Evolutionary conservation across 179 eudicot genomes (phyloP), one percentile per base, ranked within the genome.

Genomic region (Corrigiola litoralis): DNA sequence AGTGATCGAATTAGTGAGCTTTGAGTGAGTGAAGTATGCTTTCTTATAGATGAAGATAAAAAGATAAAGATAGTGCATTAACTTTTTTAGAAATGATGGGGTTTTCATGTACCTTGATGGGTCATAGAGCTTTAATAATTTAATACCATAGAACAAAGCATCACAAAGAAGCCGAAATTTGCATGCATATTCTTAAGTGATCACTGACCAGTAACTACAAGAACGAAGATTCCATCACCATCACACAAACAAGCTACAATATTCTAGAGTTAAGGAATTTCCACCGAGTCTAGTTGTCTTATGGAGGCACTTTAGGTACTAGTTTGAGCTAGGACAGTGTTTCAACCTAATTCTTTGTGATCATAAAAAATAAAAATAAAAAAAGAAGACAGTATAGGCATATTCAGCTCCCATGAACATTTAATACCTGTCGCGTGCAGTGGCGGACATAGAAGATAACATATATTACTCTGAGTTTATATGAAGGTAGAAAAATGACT

Each of bases 41-140:
- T 75, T 63, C 79, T 69, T 75, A 65, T 34, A 48, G 66, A 59
- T 69, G 71, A 75, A 75, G 79, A 65, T 75, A 63, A 44, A 70
- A 70, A 63, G 54, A 53, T 38, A 38, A 9, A 42, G 44, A 44
- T 60, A 60, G 77, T 63, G 74, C 65, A 47, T 32, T 36, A 38
- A 52, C 58, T 64, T 70, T 62, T 50, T 29, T 32, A 65, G 47
- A 61, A 54, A 23, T 49, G 28, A 61, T 28, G 41, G 38, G 44
- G 34, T 60, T 67, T 54, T 38, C 40, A 61, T 67, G 72, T 27
- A 53, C 42, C 36, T 48, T 34, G 49, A 73, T 75, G 74, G 71
- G 66, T 41, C 70, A 63, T 56, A 37, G n/a, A 61, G 59, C 72
- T 73, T 54, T 73, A 62, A 27, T n/a, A n/a, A n/a, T n/a, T 61